A percentile compares a stretch with the other conserved stretches of the same genome.
Evolutionary conservation across 2,329 filamentous ascomycete species (phyloP).

Genomic region (Neocucurbitaria cava): DNA sequence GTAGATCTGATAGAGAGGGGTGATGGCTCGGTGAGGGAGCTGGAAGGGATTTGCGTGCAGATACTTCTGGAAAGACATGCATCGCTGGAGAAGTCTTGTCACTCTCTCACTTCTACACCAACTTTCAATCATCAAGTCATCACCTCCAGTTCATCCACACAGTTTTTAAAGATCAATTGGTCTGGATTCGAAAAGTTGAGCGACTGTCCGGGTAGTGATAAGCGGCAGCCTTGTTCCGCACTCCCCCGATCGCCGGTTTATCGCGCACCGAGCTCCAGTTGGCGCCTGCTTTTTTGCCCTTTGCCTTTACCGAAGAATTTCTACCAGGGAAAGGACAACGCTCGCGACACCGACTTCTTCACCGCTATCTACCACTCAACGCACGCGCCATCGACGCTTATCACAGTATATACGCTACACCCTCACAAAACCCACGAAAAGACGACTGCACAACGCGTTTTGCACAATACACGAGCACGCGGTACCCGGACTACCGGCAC

Average conservation of each 20-base stretch:
- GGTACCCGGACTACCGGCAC: constrained; percentile 13
- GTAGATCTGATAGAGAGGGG: constrained; percentile 7
- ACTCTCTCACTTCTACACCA: background rate
- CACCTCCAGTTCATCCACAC: background rate
- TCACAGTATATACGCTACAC: constrained; percentile 8
- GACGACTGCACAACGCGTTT: background rate
- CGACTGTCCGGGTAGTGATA: constrained; percentile 20
- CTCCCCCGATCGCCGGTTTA: constrained; percentile 21
- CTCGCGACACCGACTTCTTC: background rate
- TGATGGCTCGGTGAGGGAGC: background rate
- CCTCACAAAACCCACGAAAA: background rate
- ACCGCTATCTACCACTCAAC: constrained; percentile 1
- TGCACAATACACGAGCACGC: background rate
- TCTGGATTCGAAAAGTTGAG: background rate
- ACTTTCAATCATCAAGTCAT: constrained; percentile 5
- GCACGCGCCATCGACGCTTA: constrained; percentile 18
- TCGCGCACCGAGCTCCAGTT: constrained; percentile 15
- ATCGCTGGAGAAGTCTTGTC: background rate
- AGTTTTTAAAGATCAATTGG: background rate
- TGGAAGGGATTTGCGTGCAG: background rate
- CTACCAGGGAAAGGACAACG: constrained; percentile 18
- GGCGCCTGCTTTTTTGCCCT: constrained; percentile 23
- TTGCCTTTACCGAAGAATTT: constrained; percentile 26
- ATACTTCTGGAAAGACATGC: constrained; percentile 2
- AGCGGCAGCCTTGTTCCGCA: constrained; percentile 19